Conservation (phyloP, 768 basidiomycete genomes). For the Tephrocybe sp. region DNA sequence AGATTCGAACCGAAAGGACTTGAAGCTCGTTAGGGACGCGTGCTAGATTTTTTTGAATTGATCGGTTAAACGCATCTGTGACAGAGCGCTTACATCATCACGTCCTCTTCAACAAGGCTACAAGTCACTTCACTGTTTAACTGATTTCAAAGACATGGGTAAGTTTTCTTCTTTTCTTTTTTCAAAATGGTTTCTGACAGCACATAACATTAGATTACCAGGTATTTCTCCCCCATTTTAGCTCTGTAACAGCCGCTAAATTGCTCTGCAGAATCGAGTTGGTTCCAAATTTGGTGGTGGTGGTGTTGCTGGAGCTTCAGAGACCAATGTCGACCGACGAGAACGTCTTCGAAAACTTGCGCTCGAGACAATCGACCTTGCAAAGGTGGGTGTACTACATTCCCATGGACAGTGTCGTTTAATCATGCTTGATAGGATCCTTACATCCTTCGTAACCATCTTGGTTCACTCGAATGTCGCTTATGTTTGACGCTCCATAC, state of each 20-base stretch:
- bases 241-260: slow-evolving; percentile 12
- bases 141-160: slow-evolving; percentile 1
- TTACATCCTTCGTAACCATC: slow-evolving; percentile 97
- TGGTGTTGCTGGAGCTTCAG: slow-evolving; percentile 92
- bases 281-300: slow-evolving; percentile 96
- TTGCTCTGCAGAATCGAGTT: slow-evolving; percentile 74
- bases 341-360: slow-evolving; percentile 95
- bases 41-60: slow-evolving; percentile 20
- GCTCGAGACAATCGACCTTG: slow-evolving; percentile 95
- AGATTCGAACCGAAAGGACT: not conserved
- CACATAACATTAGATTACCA: slow-evolving; percentile 54
- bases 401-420: slow-evolving; percentile 6
- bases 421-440: slow-evolving; percentile 65
- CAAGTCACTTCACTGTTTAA: not conserved
- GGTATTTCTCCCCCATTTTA: slow-evolving; percentile 32
- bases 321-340: slow-evolving; percentile 92
- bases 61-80: slow-evolving; percentile 16
- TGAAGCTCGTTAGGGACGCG: slow-evolving; percentile 6
- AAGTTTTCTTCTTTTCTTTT: slow-evolving; percentile 33
- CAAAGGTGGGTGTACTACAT: slow-evolving; percentile 60
- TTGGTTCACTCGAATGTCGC: slow-evolving; percentile 97
- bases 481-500: slow-evolving; percentile 97
- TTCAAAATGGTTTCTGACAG: slow-evolving; percentile 4
- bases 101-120: not conserved
- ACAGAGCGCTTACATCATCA: slow-evolving; percentile 20